Base-by-base conservation (phyloP, 2,329 filamentous ascomycete genomes). In the Pseudogymnoascus sp. region DNA sequence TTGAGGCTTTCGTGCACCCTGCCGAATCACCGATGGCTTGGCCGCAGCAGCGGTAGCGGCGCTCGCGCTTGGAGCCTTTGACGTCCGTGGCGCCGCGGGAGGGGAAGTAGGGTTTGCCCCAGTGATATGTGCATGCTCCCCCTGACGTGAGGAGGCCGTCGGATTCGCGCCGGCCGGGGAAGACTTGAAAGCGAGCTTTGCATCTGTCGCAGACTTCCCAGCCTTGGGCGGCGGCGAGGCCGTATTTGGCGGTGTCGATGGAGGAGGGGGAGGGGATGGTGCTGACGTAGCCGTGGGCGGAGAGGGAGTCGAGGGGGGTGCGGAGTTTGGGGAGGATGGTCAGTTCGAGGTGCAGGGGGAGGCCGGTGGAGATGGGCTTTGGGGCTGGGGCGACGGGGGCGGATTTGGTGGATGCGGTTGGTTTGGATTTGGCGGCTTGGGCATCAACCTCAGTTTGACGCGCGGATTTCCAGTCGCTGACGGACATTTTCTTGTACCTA, bases 151-250 rank as follows among this genome's bases (percentile, higher is more conserved):
- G 82, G 2, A 89, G 82, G 0, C 87, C 88, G 53, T 96, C 95
- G 68, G 87, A 83, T 64, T 87, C 84, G 62, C 92, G 84, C 43
- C 93, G 86, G 3, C 92, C 91, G 0, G 93, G 91, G 67, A 96
- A 98, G 3, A 96, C 91, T 71, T 96, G 91, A 71, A 99, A 99
- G 22, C 93, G 87, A 35, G 86, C 86, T 43, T 82, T 82, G 75
- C 95, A 99, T 19, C 95, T 88, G 71, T 96, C 93, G 70, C 95
- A 99, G 60, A 86, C 82, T 76, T 99, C 95, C 82, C 88, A 96
- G 59, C 90, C 90, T 61, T 85, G 83, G 11, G 89, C 84, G 6
- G 85, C 80, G 59, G 84, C 79, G 0, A 91, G 81, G 0, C 87
- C 91, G 46, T 83, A 80, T 35, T 79, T 83, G 0, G 91, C 88